Evolutionary conservation across 2,329 filamentous ascomycete genomes (phyloP), one percentile per base, ranked within the genome.

Genomic region (Corinectria fuckeliana): DNA sequence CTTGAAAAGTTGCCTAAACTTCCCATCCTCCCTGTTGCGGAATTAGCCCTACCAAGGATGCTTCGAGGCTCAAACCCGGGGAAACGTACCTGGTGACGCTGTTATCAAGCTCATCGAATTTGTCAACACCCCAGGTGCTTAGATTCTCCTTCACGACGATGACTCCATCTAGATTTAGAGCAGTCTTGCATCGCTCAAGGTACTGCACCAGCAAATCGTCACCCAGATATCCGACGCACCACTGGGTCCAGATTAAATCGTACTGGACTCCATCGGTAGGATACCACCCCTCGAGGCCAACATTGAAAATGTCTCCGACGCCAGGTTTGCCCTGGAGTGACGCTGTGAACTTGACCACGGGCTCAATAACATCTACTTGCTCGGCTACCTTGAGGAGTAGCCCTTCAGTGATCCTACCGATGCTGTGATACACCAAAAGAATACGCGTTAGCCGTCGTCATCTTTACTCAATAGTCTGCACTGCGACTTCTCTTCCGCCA

Each of bases 171-270:
- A 71, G 69, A 1, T 58, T 58, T 3, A 80, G 50, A 0, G 61
- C 80, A 0, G 74, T 67, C 47, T 81, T 83, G 72, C 91, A 91
- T 23, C 85, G 81, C 56, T 77, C 67, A 14, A 97, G 76, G 69
- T 89, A 96, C 2, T 78, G 78, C 1, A 90, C 80, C 4, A 97
- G 73, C 73, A 96, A 87, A 7, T 76, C 76, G 72, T 97, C 92
- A 0, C 85, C 92, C 54, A 97, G 78, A 74, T 97, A 90, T 21
- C 91, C 90, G 7, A 94, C 76, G 75, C 93, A 97, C 93, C 93
- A 97, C 75, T 97, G 93, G 51, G 86, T 89, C 91, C 92, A 97
- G 61, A 97, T 87, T 44, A 97, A 75, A 72, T 93, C 90, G 75
- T 97, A 97, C 48, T 77, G 73, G 8, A 75, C 69, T 9, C 71